Evolutionary conservation across 2,329 filamentous ascomycete genomes (phyloP).

Genomic region (Aspergillus fijiensis): DNA sequence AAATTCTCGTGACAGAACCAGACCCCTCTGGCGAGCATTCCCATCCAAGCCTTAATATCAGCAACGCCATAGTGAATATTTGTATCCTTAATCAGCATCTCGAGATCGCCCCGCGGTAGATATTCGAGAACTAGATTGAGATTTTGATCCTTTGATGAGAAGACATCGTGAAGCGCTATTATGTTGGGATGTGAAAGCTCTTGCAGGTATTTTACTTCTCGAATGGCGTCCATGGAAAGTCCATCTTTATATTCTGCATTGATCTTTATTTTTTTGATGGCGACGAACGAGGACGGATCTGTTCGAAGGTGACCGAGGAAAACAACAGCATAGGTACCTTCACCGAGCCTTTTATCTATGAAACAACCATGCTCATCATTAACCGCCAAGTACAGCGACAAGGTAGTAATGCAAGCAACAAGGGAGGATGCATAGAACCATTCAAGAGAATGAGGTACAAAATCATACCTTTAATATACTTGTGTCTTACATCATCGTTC

Average conservation of each 20-base stretch:
- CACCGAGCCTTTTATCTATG: constrained; percentile 82
- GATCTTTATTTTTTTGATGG: constrained; percentile 59
- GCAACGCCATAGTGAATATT: constrained; percentile 79
- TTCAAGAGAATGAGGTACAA: neutral
- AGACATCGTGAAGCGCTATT: constrained; percentile 87
- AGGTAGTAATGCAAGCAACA: neutral
- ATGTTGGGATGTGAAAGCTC: constrained; percentile 95
- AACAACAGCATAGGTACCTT: constrained; percentile 95
- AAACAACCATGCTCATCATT: neutral
- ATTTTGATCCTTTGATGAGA: constrained; percentile 94
- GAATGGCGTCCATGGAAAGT: constrained; percentile 89
- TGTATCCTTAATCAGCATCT: constrained; percentile 88
- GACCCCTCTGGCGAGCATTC: constrained; percentile 87
- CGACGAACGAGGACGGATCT: constrained; percentile 73
- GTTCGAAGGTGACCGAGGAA: constrained; percentile 78
- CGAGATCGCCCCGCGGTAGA: constrained; percentile 87
- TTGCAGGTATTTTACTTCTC: constrained; percentile 92
- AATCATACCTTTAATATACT: constrained; percentile 77
- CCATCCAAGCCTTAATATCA: constrained; percentile 98
- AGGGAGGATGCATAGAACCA: neutral
- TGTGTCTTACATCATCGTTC: constrained; percentile 77
- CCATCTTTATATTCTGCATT: constrained; percentile 73
- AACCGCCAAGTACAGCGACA: neutral
- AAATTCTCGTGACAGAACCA: constrained; percentile 98
- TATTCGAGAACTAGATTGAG: constrained; percentile 94